These are phyloP conservation scores for Lindgomyces ingoldianus DNA, from an alignment of 495 filamentous ascomycete genomes.

Conservation along the genomic window DNA sequence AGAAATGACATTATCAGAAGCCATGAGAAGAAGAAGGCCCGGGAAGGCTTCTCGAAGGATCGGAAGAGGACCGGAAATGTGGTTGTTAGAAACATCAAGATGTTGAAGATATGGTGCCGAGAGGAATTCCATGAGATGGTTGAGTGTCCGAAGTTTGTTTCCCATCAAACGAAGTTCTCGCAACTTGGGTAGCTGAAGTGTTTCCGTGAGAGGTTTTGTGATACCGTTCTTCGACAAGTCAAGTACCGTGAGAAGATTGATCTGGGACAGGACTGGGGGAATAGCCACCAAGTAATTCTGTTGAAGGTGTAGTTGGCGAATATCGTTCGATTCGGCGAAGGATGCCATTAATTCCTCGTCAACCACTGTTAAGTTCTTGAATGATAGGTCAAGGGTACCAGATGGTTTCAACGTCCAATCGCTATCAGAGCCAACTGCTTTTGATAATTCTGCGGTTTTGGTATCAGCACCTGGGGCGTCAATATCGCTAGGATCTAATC, in stretches of 20 bases:
- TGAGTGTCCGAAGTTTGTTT: conserved; percentile 67
- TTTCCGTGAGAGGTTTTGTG: conserved; percentile 59
- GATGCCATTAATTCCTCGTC: conserved; percentile 53
- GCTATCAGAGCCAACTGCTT: neutral
- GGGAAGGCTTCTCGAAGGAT: conserved; percentile 61
- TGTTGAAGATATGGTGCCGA: conserved; percentile 69
- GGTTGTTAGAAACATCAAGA: conserved; percentile 79
- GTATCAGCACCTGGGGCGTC: conserved; percentile 17
- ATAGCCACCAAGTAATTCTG: conserved; percentile 73
- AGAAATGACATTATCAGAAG: conserved; percentile 73
- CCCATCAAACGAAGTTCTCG: conserved; percentile 70
- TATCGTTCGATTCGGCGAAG: conserved; percentile 48
- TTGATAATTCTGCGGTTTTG: neutral
- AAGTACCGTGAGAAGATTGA: conserved; percentile 67
- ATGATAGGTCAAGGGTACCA: conserved; percentile 46
- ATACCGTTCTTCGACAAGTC: conserved; percentile 82
- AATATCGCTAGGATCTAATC: conserved; percentile 59
- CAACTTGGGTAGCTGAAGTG: conserved; percentile 69
- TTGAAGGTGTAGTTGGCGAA: conserved; percentile 65
- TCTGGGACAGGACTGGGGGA: conserved; percentile 67
- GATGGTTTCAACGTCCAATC: conserved; percentile 38
- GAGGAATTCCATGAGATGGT: conserved; percentile 62
- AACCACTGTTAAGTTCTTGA: conserved; percentile 47
- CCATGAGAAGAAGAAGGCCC: conserved; percentile 63
- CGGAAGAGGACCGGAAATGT: conserved; percentile 66